Evolutionary conservation across 169 alveolate genomes (phyloP).

Genomic region (Eimeria mitis): DNA sequence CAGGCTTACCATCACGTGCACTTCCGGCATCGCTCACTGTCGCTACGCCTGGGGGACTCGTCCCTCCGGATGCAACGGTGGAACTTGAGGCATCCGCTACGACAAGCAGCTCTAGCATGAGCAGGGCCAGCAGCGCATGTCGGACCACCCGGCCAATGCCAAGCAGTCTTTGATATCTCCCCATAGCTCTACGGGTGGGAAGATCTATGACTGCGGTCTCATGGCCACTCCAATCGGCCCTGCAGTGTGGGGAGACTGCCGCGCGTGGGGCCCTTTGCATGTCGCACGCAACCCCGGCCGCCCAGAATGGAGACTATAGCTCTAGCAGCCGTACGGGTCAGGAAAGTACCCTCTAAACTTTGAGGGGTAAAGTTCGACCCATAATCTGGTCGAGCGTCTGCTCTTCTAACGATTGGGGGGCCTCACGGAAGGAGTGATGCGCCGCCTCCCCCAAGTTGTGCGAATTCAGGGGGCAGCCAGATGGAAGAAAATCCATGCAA

Average conservation of each 20-base stretch:
- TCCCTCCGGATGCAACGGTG: neutral
- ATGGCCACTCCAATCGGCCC: conserved; percentile 29
- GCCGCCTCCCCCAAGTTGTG: neutral
- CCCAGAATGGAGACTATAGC: neutral
- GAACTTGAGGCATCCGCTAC: neutral
- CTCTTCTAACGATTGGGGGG: neutral
- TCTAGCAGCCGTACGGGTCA: neutral
- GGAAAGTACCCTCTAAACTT: neutral
- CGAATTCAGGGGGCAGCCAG: neutral
- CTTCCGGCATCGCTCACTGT: neutral
- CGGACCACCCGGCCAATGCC: conserved; percentile 17
- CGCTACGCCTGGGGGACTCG: neutral
- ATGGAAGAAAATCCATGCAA: conserved; percentile 1
- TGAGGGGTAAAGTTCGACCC: neutral
- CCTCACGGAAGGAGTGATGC: neutral
- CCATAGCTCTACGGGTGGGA: conserved; percentile 7
- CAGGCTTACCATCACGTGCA: neutral
- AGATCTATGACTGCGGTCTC: conserved; percentile 3
- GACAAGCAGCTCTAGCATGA: conserved; percentile 38
- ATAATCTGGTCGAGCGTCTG: neutral
- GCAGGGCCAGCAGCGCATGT: conserved; percentile 7
- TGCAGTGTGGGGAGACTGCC: conserved; percentile 4
- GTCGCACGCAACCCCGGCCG: conserved; percentile 3
- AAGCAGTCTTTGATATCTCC: neutral
- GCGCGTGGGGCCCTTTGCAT: neutral